These are phyloP conservation scores for Aspergillus fijiensis DNA, from an alignment of 2,329 filamentous ascomycete species.

Conservation along the genomic window DNA sequence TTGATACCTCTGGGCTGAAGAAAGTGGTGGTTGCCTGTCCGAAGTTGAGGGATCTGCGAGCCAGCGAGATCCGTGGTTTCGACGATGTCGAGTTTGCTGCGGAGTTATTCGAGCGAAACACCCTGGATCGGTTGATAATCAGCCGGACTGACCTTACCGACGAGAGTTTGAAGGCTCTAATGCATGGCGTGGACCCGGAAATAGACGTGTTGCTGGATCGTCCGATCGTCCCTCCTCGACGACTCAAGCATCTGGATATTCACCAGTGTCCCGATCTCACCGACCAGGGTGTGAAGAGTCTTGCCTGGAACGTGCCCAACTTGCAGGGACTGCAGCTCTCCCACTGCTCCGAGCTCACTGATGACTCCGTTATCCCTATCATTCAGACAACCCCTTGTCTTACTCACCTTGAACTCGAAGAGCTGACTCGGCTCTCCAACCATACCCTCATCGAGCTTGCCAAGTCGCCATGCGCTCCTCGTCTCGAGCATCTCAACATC, in stretches of 20 bases:
- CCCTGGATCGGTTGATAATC: conserved; percentile 76
- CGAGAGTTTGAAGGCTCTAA: conserved; percentile 67
- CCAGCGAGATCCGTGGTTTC: conserved; percentile 78
- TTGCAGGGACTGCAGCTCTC: conserved; percentile 82
- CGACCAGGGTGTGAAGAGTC: conserved; percentile 65
- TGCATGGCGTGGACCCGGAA: conserved; percentile 73
- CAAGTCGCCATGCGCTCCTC: conserved; percentile 69
- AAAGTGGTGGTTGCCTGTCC: conserved; percentile 71
- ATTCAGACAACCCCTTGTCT: conserved; percentile 73
- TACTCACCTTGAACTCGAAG: conserved; percentile 86
- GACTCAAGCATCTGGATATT: conserved; percentile 79
- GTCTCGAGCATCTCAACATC: conserved; percentile 77
- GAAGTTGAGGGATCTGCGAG: conserved; percentile 74
- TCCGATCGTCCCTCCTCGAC: conserved; percentile 73
- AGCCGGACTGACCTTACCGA: conserved; percentile 77
- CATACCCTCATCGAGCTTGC: conserved; percentile 70
- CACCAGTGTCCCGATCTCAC: conserved; percentile 76
- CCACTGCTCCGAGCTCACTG: conserved; percentile 71
- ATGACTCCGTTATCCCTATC: conserved; percentile 69
- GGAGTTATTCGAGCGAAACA: conserved; percentile 76
- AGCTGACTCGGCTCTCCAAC: conserved; percentile 76
- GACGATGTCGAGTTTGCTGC: conserved; percentile 70
- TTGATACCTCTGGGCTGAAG: conserved; percentile 74
- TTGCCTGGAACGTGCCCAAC: conserved; percentile 73
- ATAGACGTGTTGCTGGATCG: conserved; percentile 77